Percentiles rank a stretch among this genome's conserved stretches.
These are phyloP conservation scores for Suzukiozyma palmioleophila DNA, from an alignment of 1,139 yeast genomes.

Conservation along the genomic window DNA sequence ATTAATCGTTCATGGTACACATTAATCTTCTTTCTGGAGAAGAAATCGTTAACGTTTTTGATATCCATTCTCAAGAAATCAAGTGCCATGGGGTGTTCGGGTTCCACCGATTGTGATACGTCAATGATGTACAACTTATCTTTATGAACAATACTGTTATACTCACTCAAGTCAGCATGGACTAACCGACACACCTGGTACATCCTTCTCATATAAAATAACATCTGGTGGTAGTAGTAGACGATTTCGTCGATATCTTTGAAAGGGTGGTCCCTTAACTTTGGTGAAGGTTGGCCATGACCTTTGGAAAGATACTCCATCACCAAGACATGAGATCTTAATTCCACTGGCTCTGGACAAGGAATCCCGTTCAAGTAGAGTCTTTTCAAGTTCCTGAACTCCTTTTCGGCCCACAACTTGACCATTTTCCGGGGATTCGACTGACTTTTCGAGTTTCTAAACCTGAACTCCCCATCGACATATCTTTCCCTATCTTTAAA, in stretches of 20 bases:
- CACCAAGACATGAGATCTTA: constrained; percentile 85
- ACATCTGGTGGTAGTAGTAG: constrained; percentile 68
- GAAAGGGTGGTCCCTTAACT: constrained; percentile 75
- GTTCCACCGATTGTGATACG: constrained; percentile 97
- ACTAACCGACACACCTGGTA: constrained; percentile 86
- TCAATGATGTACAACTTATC: constrained; percentile 82
- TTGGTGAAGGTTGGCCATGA: constrained; percentile 81
- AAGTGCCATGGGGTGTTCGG: constrained; percentile 94
- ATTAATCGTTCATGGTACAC: constrained; percentile 79
- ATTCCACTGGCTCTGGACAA: constrained; percentile 86
- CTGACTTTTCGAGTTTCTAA: constrained; percentile 76
- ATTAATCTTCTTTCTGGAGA: constrained; percentile 62
- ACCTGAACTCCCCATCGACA: constrained; percentile 93
- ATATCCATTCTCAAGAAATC: constrained; percentile 97
- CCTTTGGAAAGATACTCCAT: constrained; percentile 89
- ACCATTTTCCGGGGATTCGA: constrained; percentile 98
- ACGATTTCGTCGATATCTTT: constrained; percentile 60
- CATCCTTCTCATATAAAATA: constrained; percentile 80
- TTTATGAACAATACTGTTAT: constrained; percentile 85
- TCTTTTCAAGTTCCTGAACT: constrained; percentile 86
- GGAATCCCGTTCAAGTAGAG: constrained; percentile 76
- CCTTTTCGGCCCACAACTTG: constrained; percentile 97
- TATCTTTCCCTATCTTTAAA: constrained; percentile 95
- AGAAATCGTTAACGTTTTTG: constrained; percentile 88
- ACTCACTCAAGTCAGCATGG: constrained; percentile 96